Evolutionary conservation across 148 eudicot species (phyloP).

Genomic region (Pouteria glomerata): DNA sequence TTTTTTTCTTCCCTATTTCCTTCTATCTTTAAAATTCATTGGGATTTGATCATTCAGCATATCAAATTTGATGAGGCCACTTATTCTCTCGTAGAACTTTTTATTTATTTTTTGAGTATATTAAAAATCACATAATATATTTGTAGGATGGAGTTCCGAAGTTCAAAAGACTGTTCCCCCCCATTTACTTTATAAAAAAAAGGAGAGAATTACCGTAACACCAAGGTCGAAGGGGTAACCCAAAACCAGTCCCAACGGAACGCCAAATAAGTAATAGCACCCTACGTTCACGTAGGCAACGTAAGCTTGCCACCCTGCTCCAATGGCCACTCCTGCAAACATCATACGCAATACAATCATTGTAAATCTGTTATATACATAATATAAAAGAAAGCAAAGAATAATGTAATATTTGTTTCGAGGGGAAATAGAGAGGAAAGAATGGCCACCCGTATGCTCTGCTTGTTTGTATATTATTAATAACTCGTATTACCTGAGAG

Average conservation of each 20-base stretch:
- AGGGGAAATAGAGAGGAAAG: too few relatives aligned
- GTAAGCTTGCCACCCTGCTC: conserved; percentile 39
- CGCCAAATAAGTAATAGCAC: conserved; percentile 31
- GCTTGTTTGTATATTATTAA: too few relatives aligned
- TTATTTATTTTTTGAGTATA: too few relatives aligned
- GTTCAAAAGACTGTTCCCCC: too few relatives aligned
- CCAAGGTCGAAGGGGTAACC: conserved; percentile 23
- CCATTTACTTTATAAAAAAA: not conserved
- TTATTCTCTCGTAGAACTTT: too few relatives aligned
- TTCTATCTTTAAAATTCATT: too few relatives aligned
- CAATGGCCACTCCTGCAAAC: conserved; percentile 37
- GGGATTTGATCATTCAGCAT: too few relatives aligned
- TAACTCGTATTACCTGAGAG: conserved; percentile 36
- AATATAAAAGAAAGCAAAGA: not conserved
- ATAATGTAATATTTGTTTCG: too few relatives aligned
- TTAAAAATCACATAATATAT: not conserved
- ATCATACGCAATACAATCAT: not conserved
- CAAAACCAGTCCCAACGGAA: conserved; percentile 24
- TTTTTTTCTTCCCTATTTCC: not conserved
- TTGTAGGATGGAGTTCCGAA: too few relatives aligned
- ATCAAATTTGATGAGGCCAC: too few relatives aligned
- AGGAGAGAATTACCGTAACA: conserved; percentile 3
- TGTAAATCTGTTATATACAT: too few relatives aligned
- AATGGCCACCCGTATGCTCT: too few relatives aligned
- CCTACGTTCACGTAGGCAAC: conserved; percentile 27